Evolutionary conservation across 2,329 filamentous ascomycete genomes (phyloP), one percentile per base, ranked within the genome.

Genomic region (Aureobasidium sp.): DNA sequence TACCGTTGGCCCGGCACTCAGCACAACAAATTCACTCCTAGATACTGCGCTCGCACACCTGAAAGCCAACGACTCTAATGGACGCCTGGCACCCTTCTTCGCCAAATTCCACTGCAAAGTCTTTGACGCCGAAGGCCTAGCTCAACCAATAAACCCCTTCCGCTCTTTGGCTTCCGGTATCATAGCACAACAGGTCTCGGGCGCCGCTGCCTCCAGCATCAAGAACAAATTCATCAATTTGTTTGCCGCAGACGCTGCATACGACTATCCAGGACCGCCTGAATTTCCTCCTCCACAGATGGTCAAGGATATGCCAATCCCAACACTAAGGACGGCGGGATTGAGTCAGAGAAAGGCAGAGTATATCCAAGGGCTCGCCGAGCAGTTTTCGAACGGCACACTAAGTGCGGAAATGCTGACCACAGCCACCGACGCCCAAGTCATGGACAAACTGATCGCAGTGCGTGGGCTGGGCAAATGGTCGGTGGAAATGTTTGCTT

Each of bases 401-500:
- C 78, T 97, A 58, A 88, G 83, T 48, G 87, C 90, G 12, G 77
- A 83, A 65, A 86, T 94, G 80, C 82, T 97, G 22, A 83, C 89
- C 58, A 84, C 85, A 39, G 91, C 90, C 1, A 83, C 85, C 5
- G 94, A 99, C 72, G 92, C 96, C 56, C 89, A 96, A 67, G 82
- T 99, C 8, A 80, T 97, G 66, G 84, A 89, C 74, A 87, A 84
- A 72, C 80, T 99, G 52, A 90, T 89, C 52, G 89, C 91, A 0
- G 91, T 99, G 5, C 82, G 93, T 11, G 94, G 94, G 0, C 77
- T 97, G 55, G 94, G 94, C 0, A 82, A 82, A 60, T 97, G 94
- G 94, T 92, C 87, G 52, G 91, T 96, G 15, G 92, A 97, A 79
- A 97, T 99, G 94, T 99, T 99, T 79, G 90, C 92, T 55, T 91